Base-by-base conservation (phyloP, 805 yeast genomes). In the Myxozyma neglecta region DNA sequence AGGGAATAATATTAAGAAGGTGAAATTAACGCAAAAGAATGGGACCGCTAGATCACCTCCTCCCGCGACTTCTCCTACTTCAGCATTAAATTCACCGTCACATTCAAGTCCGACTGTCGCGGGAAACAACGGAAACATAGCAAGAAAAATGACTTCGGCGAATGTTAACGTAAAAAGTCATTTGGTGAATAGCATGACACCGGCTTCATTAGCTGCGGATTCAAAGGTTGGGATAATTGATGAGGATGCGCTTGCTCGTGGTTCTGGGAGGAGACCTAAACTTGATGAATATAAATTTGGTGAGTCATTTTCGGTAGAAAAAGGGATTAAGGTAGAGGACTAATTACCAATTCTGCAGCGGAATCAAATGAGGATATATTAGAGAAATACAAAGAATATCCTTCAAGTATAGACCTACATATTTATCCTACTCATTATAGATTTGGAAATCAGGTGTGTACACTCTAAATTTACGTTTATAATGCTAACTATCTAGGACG, bases 351-450 rank as follows among this genome's bases (percentile, higher is more conserved):
- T 14, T n/a, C 6, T 29, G 24, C 49, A 67, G 85, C 87, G 10
- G 90, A 88, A 69, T 85, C 91, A 9, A 76, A 88, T 20, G 88
- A 84, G 60, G 89, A 86, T 53, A 80, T 94, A 8, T 74, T 94
- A 68, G 83, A 84, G 62, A 92, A 91, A 73, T 92, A 86, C 72
- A 85, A 87, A 67, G 83, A 84, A 59, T 83, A 82, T 63, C 88
- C 93, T 9, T 88, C 97, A 7, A 88, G 96, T 44, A 75, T 93
- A 61, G 96, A 86, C 66, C 86, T 93, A 70, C 97, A 93, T 70
- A 90, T 93, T 29, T 92, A 89, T 74, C 94, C 90, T 69, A 90
- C 90, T 59, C 96, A 92, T 75, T 93, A 86, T 73, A 83, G 96
- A 63, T 92, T 93, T 77, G 96, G 96, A 65, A 89, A 89, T 66